A percentile compares a stretch with the other conserved stretches of the same genome.
Conservation (phyloP, 192 early-diverging fungal genomes). For the Paraglomus occultum region DNA sequence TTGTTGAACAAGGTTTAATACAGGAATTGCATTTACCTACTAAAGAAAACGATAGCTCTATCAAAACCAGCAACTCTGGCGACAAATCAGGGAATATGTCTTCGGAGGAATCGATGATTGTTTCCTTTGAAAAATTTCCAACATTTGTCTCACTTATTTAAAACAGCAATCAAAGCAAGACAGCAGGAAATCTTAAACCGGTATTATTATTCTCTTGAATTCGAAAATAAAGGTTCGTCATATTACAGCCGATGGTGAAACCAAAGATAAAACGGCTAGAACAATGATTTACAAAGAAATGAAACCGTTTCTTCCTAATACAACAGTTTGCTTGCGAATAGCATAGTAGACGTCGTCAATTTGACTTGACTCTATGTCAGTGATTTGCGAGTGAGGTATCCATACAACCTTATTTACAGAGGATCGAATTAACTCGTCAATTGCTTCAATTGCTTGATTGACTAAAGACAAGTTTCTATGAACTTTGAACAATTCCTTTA, state of each 20-base stretch:
- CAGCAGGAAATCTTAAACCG: constrained; percentile 10
- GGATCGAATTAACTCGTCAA: too few relatives aligned
- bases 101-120: not conserved
- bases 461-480: too few relatives aligned
- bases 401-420: too few relatives aligned
- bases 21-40: constrained; percentile 20
- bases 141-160: constrained; percentile 3
- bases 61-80: too few relatives aligned
- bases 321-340: too few relatives aligned
- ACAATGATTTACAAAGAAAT: constrained; percentile 18
- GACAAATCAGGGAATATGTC: not conserved
- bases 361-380: too few relatives aligned
- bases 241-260: constrained; percentile 2
- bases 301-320: constrained; percentile 17
- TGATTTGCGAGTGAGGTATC: too few relatives aligned
- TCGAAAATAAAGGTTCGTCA: constrained; percentile 4
- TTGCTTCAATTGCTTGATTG: too few relatives aligned
- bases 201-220: constrained; percentile 15
- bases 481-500: too few relatives aligned
- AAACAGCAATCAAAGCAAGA: not conserved
- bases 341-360: too few relatives aligned
- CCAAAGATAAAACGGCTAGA: constrained; percentile 11
- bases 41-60: too few relatives aligned
- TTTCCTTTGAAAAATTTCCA: too few relatives aligned
- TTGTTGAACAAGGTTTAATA: constrained; percentile 21